These are phyloP conservation scores for Tetraselmis striata DNA, from an alignment of 139 green algal genomes.

Conservation along the genomic window DNA sequence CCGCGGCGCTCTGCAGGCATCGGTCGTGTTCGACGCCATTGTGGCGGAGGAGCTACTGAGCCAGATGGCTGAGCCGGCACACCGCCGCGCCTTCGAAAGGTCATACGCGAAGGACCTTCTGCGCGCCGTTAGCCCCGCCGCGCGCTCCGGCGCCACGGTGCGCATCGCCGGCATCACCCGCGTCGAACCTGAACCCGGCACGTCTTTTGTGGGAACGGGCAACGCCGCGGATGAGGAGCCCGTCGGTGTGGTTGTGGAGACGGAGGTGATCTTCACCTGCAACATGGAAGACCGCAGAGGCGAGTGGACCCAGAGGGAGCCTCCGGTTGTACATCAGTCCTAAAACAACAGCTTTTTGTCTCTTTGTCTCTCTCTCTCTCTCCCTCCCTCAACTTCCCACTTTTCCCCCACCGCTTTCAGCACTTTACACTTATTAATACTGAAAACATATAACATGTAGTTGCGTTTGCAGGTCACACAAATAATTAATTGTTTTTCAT, in stretches of 20 bases:
- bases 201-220: no score
- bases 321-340: no score
- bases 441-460: no score
- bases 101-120: neutral
- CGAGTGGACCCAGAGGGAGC: neutral
- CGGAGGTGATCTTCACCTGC: neutral
- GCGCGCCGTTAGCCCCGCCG: neutral
- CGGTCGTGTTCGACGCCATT: neutral
- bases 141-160: neutral
- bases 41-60: neutral
- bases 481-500: no score
- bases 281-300: neutral
- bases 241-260: neutral
- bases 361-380: no score
- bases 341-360: no score
- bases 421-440: no score
- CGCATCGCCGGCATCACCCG: neutral
- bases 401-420: no score
- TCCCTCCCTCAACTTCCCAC: no score
- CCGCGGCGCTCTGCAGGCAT: neutral
- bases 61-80: neutral
- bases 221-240: neutral
- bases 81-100: neutral
- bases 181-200: no score
- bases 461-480: no score